Percentiles rank a stretch among this genome's conserved stretches.
Conservation (phyloP, 306 rosid genomes). For the Mucuna pruriens region DNA sequence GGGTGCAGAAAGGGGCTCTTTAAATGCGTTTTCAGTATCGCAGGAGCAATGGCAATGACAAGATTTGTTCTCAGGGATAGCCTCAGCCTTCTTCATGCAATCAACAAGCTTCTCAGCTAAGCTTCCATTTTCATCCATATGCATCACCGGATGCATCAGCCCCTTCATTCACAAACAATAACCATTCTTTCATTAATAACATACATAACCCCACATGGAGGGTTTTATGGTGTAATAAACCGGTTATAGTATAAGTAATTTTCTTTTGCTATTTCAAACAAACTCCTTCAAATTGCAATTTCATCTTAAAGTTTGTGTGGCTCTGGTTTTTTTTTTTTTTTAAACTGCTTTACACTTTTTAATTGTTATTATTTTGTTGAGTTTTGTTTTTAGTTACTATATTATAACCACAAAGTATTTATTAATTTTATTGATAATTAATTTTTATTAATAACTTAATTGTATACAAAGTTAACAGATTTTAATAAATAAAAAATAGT, state of each 20-base stretch:
- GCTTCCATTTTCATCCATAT: conserved; percentile 27
- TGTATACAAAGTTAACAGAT: no score
- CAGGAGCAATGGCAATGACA: conserved; percentile 61
- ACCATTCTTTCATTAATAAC: background rate
- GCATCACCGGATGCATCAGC: conserved; percentile 41
- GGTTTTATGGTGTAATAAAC: background rate
- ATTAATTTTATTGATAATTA: no score
- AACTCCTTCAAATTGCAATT: no score
- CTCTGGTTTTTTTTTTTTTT: background rate
- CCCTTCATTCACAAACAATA: conserved; percentile 41
- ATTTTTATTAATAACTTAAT: no score
- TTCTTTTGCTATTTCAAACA: background rate
- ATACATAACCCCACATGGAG: background rate
- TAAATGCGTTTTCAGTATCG: conserved; percentile 25
- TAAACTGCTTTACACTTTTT: no score
- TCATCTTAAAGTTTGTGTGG: background rate
- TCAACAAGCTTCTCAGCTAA: conserved; percentile 23
- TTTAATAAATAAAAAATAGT: no score
- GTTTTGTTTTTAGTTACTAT: no score
- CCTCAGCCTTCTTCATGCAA: conserved; percentile 34
- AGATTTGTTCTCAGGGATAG: conserved; percentile 20
- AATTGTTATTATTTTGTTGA: no score
- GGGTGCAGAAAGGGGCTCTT: conserved; percentile 83
- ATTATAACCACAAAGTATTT: no score
- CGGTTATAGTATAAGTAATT: background rate